Conservation (phyloP, 73 alveolate genomes). For the Symbiodinium pilosum region DNA sequence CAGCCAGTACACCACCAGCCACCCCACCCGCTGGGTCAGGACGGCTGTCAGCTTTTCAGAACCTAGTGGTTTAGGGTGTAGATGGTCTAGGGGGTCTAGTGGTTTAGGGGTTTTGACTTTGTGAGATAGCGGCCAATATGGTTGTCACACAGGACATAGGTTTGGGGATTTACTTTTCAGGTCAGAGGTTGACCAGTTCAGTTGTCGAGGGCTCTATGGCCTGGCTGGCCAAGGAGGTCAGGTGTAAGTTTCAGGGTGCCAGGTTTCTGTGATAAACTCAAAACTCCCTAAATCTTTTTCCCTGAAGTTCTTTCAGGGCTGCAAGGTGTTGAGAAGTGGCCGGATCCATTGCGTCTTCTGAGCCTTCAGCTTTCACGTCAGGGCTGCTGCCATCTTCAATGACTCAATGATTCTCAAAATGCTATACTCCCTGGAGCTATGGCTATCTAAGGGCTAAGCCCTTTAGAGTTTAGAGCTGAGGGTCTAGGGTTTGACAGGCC, state of each 20-base stretch:
- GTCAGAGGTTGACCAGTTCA: too few relatives aligned
- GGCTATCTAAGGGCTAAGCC: neutral
- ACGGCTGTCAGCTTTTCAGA: neutral
- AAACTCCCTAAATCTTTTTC: too few relatives aligned
- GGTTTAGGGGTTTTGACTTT: neutral
- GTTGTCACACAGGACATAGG: too few relatives aligned
- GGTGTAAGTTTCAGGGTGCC: neutral
- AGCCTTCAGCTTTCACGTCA: too few relatives aligned
- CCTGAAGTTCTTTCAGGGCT: neutral
- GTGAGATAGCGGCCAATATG: too few relatives aligned
- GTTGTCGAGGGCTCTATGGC: too few relatives aligned
- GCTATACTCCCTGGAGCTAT: too few relatives aligned
- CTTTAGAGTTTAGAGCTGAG: neutral
- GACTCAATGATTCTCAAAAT: too few relatives aligned
- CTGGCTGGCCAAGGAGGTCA: neutral
- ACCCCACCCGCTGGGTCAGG: slow-evolving; percentile 94
- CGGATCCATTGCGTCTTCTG: neutral
- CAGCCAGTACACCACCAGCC: slow-evolving; percentile 95
- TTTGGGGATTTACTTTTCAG: neutral
- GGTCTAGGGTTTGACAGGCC: neutral
- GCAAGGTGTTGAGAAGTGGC: neutral
- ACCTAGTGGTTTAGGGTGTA: neutral
- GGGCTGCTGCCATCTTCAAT: too few relatives aligned
- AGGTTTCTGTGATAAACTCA: neutral
- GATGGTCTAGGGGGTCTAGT: neutral